Evolutionary conservation across 2,329 filamentous ascomycete species (phyloP).

Genomic region (Elsinoe ampelina): DNA sequence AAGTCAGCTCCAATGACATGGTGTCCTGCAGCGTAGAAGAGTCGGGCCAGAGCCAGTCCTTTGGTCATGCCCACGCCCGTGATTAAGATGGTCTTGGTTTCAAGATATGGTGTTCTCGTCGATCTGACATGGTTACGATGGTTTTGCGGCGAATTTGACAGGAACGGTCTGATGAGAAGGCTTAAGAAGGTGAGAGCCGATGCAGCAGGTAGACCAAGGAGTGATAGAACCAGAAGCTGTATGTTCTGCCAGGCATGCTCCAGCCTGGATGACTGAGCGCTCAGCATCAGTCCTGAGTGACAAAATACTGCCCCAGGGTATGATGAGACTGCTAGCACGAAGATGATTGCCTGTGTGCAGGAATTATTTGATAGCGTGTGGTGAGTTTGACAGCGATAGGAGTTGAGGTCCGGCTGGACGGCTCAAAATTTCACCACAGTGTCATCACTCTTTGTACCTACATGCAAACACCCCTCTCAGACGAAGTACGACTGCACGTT

Average conservation of each 20-base stretch:
- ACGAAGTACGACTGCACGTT: no score
- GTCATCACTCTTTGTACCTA: no score
- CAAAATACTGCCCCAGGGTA: neutral
- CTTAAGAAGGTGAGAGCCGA: slow-evolving; percentile 35
- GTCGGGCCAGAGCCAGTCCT: slow-evolving; percentile 56
- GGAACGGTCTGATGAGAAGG: slow-evolving; percentile 16
- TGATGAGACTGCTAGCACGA: no score
- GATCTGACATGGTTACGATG: slow-evolving; percentile 21
- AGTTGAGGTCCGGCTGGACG: no score
- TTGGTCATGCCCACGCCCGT: slow-evolving; percentile 67
- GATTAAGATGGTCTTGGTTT: slow-evolving; percentile 52
- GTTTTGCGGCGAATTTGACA: slow-evolving; percentile 17
- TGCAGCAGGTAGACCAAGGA: slow-evolving; percentile 42
- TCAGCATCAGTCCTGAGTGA: slow-evolving; percentile 24
- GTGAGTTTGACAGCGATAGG: no score
- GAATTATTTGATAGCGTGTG: no score
- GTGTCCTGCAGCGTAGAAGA: slow-evolving; percentile 56
- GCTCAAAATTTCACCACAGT: no score
- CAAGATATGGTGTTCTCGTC: slow-evolving; percentile 29
- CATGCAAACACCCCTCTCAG: no score
- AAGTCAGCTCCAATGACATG: slow-evolving; percentile 65
- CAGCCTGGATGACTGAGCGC: slow-evolving; percentile 26
- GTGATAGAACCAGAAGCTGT: slow-evolving; percentile 36
- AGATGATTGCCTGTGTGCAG: no score
- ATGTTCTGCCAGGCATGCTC: slow-evolving; percentile 41